Evolutionary conservation across 257 asterid genomes (phyloP).

Genomic region (Dorcoceras hygrometricum): DNA sequence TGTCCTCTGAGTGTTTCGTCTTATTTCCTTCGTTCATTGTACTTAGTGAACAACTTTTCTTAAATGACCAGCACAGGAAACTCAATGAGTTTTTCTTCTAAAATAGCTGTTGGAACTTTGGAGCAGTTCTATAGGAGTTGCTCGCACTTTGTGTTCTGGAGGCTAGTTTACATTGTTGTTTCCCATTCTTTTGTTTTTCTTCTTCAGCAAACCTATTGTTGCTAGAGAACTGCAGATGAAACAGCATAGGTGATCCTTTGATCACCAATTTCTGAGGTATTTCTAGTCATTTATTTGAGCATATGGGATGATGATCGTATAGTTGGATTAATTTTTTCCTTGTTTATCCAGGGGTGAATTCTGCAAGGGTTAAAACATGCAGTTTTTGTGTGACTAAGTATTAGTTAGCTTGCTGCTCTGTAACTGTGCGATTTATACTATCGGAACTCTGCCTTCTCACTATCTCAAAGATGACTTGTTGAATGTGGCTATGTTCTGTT

Average conservation of each 20-base stretch:
- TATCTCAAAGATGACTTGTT: conserved; percentile 23
- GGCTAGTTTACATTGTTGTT: conserved; percentile 17
- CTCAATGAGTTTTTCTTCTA: conserved; percentile 48
- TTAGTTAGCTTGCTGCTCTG: conserved; percentile 38
- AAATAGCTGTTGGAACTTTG: conserved; percentile 50
- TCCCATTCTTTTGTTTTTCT: conserved; percentile 24
- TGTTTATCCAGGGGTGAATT: conserved; percentile 41
- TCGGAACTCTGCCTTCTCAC: conserved; percentile 19
- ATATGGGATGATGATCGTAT: conserved; percentile 1
- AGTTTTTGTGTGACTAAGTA: conserved; percentile 35
- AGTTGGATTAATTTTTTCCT: not conserved
- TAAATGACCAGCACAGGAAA: conserved; percentile 50
- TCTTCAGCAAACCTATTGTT: conserved; percentile 25
- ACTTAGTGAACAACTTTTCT: conserved; percentile 61
- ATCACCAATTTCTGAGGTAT: conserved; percentile 44
- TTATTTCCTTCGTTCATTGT: conserved; percentile 83
- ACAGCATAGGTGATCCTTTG: conserved; percentile 48
- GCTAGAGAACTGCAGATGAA: conserved; percentile 44
- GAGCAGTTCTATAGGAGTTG: conserved; percentile 55
- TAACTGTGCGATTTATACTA: conserved; percentile 28
- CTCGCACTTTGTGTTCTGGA: conserved; percentile 15
- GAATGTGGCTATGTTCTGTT: conserved; percentile 31
- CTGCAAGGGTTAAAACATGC: conserved; percentile 29
- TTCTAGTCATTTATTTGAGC: not conserved
- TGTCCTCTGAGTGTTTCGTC: conserved; percentile 67